Conservation (phyloP, 1,284 basidiomycete species). For the Peniophora sp. region DNA sequence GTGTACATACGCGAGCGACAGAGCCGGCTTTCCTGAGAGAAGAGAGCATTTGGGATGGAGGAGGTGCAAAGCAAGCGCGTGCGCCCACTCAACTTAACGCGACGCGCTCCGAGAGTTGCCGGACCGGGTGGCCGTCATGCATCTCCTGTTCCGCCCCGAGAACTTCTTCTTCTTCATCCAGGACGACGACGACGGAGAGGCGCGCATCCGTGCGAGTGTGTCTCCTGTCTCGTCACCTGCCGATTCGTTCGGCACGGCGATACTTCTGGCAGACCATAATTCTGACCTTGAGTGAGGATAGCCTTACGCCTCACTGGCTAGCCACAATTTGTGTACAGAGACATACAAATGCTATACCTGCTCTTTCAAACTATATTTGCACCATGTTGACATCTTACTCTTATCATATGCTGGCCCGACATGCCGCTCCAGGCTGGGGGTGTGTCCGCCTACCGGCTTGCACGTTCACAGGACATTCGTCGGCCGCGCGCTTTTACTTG, state of each 20-base stretch:
- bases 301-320: constrained; percentile 34
- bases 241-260: constrained; percentile 26
- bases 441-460: too few species aligned
- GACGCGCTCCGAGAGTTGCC: not conserved
- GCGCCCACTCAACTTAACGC: not conserved
- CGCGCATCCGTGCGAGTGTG: constrained; percentile 12
- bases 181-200: constrained; percentile 72
- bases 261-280: constrained; percentile 53
- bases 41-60: constrained; percentile 42
- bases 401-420: constrained; percentile 2
- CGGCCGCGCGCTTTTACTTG: too few species aligned
- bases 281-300: constrained; percentile 77
- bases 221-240: constrained; percentile 69
- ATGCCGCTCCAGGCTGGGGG: too few species aligned
- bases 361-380: not conserved
- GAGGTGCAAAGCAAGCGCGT: not conserved
- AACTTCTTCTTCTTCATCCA: constrained; percentile 26
- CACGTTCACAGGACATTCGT: too few species aligned
- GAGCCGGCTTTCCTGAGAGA: constrained; percentile 54
- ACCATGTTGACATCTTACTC: not conserved
- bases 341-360: constrained; percentile 33
- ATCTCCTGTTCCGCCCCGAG: not conserved
- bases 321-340: constrained; percentile 64
- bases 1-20: constrained; percentile 48
- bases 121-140: not conserved